Evolutionary conservation across 768 basidiomycete genomes (phyloP).

Genomic region (Neoboletus subvelutipes): DNA sequence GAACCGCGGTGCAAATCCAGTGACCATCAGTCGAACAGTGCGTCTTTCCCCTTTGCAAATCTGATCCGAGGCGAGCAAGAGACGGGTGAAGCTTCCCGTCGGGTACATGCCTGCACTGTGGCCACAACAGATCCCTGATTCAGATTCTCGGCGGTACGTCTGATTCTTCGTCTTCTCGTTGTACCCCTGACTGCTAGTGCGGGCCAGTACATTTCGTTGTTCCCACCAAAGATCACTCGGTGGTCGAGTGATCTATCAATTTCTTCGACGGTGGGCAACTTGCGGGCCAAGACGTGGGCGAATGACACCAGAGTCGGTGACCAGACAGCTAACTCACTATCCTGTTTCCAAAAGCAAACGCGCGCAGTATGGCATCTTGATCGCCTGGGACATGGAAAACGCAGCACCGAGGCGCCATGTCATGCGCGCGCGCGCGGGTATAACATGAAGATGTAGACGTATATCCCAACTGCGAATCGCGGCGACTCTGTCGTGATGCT

Average conservation of each 20-base stretch:
- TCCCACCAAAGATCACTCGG: background rate
- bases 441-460: background rate
- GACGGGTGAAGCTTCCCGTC: background rate
- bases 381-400: background rate
- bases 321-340: background rate
- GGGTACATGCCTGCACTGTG: background rate
- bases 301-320: no score
- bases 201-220: background rate
- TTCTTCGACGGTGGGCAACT: background rate
- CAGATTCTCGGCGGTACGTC: constrained; percentile 10
- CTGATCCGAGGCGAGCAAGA: constrained; percentile 21
- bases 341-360: background rate
- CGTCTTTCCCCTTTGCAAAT: constrained; percentile 11
- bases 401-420: background rate
- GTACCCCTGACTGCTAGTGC: background rate
- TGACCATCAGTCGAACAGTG: background rate
- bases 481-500: constrained; percentile 10
- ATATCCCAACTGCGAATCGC: constrained; percentile 4
- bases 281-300: background rate
- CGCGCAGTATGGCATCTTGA: background rate
- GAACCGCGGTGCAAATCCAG: constrained; percentile 17
- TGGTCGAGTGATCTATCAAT: background rate
- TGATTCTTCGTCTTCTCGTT: background rate
- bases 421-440: background rate
- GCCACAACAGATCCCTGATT: background rate